phyloP scores from a whole-genome alignment of 2,329 filamentous ascomycete species.

The Laburnicola sp. region DNA sequence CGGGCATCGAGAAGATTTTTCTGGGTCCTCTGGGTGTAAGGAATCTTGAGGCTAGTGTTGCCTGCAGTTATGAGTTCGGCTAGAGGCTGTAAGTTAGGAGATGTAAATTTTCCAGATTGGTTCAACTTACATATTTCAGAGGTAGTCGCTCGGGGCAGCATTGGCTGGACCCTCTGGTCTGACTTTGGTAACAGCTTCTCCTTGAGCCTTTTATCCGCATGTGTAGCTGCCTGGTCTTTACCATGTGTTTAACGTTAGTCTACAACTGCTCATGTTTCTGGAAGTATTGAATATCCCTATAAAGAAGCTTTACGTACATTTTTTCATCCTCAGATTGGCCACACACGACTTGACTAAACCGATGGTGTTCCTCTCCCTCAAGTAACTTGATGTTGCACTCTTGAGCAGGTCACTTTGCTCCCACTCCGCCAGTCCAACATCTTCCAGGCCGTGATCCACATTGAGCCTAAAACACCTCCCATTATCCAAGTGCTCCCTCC shows the following conservation, averaged over 20 bases:
- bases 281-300: background rate
- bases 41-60: constrained; percentile 10
- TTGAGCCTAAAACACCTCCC: constrained; percentile 43
- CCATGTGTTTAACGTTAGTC: background rate
- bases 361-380: constrained; percentile 11
- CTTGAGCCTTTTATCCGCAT: background rate
- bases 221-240: background rate
- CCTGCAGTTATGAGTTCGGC: constrained; percentile 13
- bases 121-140: background rate
- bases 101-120: background rate
- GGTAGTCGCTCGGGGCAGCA: background rate
- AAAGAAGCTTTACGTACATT: constrained; percentile 11
- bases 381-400: constrained; percentile 13
- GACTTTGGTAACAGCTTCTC: background rate
- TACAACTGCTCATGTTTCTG: too few species aligned
- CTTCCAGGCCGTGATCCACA: constrained; percentile 37
- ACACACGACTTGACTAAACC: constrained; percentile 13
- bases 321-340: constrained; percentile 16
- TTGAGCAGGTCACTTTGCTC: constrained; percentile 12
- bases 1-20: background rate
- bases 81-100: background rate
- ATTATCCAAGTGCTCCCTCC: constrained; percentile 25
- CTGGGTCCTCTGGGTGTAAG: background rate
- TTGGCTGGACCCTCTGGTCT: too few species aligned
- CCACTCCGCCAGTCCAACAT: constrained; percentile 21